Conservation (phyloP, 306 rosid genomes). For the Cucurbita pepo region DNA sequence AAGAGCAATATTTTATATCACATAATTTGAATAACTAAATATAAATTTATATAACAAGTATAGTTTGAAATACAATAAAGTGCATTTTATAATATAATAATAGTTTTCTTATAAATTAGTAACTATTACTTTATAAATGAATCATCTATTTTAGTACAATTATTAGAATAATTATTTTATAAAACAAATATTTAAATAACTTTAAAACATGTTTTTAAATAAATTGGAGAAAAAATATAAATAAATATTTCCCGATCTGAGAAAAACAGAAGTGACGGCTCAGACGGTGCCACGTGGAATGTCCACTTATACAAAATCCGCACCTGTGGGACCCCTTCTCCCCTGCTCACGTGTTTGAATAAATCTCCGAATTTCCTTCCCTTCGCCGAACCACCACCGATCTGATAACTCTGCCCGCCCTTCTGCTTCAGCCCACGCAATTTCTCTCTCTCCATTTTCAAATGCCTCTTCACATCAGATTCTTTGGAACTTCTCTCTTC, state of each 20-base stretch:
- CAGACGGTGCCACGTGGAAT: conserved; percentile 28
- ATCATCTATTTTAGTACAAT: no score
- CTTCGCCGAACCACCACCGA: conserved; percentile 22
- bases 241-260: no score
- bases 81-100: no score
- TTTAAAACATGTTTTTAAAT: no score
- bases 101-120: no score
- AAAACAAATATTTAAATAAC: no score
- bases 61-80: no score
- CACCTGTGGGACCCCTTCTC: conserved; percentile 16
- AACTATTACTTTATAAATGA: no score
- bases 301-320: conserved; percentile 4
- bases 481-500: neutral
- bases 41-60: no score
- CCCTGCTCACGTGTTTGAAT: conserved; percentile 43
- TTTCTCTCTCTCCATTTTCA: conserved; percentile 13
- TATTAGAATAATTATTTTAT: no score
- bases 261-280: conserved; percentile 7
- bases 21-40: neutral
- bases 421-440: neutral
- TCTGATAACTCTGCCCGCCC: conserved; percentile 18
- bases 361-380: conserved; percentile 29
- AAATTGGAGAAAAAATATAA: no score
- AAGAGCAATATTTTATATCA: neutral
- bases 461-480: neutral